phyloP scores from a whole-genome alignment of 208 protist species.

The Porcisia hertigi region DNA sequence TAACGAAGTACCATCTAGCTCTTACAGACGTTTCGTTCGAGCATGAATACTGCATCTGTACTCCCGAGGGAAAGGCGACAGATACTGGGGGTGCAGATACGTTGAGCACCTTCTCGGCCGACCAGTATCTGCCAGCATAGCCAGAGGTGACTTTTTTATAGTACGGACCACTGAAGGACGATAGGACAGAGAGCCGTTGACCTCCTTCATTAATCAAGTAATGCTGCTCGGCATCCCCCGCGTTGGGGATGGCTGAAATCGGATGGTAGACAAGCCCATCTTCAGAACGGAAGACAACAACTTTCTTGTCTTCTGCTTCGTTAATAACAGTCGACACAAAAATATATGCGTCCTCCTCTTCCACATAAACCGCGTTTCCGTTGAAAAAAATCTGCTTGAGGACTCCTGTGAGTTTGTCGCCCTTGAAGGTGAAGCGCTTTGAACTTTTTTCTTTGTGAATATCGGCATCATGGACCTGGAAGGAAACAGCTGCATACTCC shows the following conservation, averaged over 20 bases:
- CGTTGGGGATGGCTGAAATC: slow-evolving; percentile 14
- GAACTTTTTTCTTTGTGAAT: slow-evolving; percentile 14
- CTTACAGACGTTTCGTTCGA: slow-evolving; percentile 26
- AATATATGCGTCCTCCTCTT: slow-evolving; percentile 43
- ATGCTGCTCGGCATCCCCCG: slow-evolving; percentile 16
- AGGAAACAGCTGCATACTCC: slow-evolving; percentile 18
- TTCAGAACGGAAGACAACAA: slow-evolving; percentile 32
- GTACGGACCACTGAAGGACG: slow-evolving; percentile 9
- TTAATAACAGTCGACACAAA: slow-evolving; percentile 44
- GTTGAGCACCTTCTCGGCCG: slow-evolving; percentile 34
- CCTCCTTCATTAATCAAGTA: slow-evolving; percentile 22
- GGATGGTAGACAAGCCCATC: slow-evolving; percentile 38
- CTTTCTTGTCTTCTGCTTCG: slow-evolving; percentile 24
- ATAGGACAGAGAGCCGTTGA: slow-evolving; percentile 22
- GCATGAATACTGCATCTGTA: slow-evolving; percentile 33
- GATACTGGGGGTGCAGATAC: slow-evolving; percentile 34
- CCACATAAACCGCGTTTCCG: slow-evolving; percentile 41
- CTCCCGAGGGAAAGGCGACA: slow-evolving; percentile 31
- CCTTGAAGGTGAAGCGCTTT: slow-evolving; percentile 30
- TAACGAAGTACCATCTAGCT: slow-evolving; percentile 23
- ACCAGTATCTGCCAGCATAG: slow-evolving; percentile 50
- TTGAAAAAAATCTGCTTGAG: slow-evolving; percentile 45
- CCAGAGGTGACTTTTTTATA: slow-evolving; percentile 37
- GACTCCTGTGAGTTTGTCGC: slow-evolving; percentile 17
- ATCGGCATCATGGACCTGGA: background rate